These are phyloP conservation scores for Trichoderma gamsii DNA, from an alignment of 495 filamentous ascomycete genomes.

Conservation along the genomic window DNA sequence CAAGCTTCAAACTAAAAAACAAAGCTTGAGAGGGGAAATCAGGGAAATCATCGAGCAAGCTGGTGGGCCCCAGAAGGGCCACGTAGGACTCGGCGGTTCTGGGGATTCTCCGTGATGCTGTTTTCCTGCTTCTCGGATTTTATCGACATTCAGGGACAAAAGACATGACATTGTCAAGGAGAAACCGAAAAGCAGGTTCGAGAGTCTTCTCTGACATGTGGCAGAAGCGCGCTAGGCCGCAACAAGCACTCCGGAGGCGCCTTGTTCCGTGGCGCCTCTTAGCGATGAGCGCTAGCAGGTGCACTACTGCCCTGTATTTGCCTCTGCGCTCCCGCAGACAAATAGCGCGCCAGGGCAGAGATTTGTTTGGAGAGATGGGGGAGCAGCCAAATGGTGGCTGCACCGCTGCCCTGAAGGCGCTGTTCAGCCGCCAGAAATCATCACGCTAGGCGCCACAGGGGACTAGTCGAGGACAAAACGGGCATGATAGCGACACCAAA, in stretches of 20 bases:
- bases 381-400: neutral
- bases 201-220: neutral
- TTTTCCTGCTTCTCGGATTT: neutral
- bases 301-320: neutral
- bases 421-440: neutral
- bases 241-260: neutral
- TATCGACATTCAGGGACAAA: neutral
- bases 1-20: neutral
- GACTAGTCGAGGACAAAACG: neutral
- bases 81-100: neutral
- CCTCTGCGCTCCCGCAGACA: neutral
- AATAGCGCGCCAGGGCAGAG: neutral
- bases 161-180: too few relatives aligned
- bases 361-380: neutral
- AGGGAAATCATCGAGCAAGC: neutral
- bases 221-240: neutral
- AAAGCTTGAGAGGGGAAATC: constrained; percentile 6
- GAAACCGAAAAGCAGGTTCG: neutral
- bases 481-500: constrained; percentile 4
- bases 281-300: neutral
- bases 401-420: constrained; percentile 4
- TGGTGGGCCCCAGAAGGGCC: neutral
- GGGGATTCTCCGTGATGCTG: neutral
- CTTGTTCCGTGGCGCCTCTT: constrained; percentile 1
- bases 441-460: neutral